Base-by-base conservation (phyloP, 768 basidiomycete species). In the Pleurotus tuber-regium region DNA sequence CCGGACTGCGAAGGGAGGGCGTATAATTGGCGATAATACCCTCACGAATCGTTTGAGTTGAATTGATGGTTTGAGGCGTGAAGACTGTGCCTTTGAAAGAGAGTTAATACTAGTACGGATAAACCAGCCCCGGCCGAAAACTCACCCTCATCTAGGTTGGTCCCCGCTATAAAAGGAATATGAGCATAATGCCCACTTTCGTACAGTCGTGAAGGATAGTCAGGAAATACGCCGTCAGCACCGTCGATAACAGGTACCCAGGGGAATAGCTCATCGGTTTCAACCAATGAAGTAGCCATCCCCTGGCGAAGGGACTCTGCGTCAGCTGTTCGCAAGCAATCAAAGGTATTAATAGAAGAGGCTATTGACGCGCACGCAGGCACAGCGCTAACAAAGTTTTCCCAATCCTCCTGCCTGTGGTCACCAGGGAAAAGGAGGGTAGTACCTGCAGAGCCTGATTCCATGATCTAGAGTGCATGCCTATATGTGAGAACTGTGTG, bases 151-250 rank as follows among this genome's bases (percentile, higher is more conserved):
- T 77, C 76, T 8, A 70, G 59, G 50, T 66, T 68, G 2, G 69
- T 70, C 10, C 76, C 77, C 18, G 73, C 61, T 19, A 78, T 76
- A 52, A 75, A 72, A 0, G 77, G 75, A 4, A 78, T 25, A n/a
- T 61, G 59, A 1, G 69, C 63, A 51, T 72, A 74, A 1, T 61
- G 60, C 0, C 71, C 71, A 2, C 54, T 28, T 1, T 60, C 54
- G n/a, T 70, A 59, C 14, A 73, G 57, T 23, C 39, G 59, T 7
- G 72, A 71, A 0, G 75, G 67, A 0, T 66, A 49, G 25, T 72
- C 74, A 2, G 73, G 73, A 14, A 68, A 59, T 9, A 77, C 46
- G 1, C 75, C 75, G 0, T 55, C 61, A 0, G 61, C 60, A 0
- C 75, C 75, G 55, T 78, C 76, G 25, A 77, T 54, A 1, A 67